phyloP scores from a whole-genome alignment of 2,329 filamentous ascomycete species.

The Cadophora gregata region DNA sequence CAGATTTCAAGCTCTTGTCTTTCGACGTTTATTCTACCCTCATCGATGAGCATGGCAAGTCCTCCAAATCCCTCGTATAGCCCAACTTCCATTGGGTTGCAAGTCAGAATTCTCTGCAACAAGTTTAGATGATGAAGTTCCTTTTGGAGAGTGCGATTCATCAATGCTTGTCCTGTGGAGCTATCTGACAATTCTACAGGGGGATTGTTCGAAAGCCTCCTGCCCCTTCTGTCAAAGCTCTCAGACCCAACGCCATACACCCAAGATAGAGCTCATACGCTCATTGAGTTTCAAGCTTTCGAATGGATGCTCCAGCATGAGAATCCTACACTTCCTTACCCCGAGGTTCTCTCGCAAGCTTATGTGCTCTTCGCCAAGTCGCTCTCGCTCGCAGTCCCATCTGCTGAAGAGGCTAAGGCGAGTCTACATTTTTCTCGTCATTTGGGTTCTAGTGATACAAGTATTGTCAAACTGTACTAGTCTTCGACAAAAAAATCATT shows the following conservation, averaged over 20 bases:
- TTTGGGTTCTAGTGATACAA: too few species aligned
- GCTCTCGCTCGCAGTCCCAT: constrained; percentile 35
- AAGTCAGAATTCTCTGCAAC: neutral
- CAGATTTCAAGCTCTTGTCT: constrained; percentile 28
- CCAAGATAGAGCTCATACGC: constrained; percentile 12
- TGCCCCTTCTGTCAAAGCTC: constrained; percentile 24
- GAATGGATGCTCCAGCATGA: constrained; percentile 46
- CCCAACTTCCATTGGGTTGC: neutral
- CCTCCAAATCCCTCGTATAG: neutral
- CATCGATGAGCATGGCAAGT: constrained; percentile 30
- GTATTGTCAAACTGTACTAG: too few species aligned
- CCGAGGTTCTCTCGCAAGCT: constrained; percentile 51
- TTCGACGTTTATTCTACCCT: constrained; percentile 33
- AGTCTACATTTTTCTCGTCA: neutral
- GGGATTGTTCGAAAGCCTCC: constrained; percentile 25
- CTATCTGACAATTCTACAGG: constrained; percentile 5
- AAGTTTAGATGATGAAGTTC: neutral
- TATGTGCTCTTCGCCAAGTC: constrained; percentile 47
- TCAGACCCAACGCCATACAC: constrained; percentile 14
- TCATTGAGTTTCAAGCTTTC: constrained; percentile 22
- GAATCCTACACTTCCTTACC: constrained; percentile 56
- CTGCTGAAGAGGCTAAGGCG: constrained; percentile 29
- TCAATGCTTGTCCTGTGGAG: neutral
- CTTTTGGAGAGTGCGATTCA: neutral
- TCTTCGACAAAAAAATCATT: neutral